Evolutionary conservation across 495 filamentous ascomycete species (phyloP).

Genomic region (Aspergillus kassunensis): DNA sequence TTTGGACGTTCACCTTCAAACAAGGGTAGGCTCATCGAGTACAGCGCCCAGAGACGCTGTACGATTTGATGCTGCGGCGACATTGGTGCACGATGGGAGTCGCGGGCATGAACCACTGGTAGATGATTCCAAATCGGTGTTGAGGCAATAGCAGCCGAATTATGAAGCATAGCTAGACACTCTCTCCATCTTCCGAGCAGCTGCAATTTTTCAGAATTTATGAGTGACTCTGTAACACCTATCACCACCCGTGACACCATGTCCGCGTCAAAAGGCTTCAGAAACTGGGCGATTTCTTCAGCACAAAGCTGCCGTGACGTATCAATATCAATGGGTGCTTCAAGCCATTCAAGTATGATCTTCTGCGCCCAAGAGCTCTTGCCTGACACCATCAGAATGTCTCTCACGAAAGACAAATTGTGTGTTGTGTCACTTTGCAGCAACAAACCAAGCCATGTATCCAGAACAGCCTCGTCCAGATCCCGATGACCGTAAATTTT

Average conservation of each 20-base stretch:
- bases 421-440: conserved; percentile 6
- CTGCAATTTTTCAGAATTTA: conserved; percentile 13
- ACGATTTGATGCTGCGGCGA: conserved; percentile 27
- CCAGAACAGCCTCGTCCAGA: conserved; percentile 24
- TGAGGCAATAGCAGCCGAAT: conserved; percentile 20
- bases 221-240: conserved; percentile 31
- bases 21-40: conserved; percentile 24
- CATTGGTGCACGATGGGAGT: not conserved
- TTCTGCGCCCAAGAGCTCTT: conserved; percentile 22
- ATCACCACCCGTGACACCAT: conserved; percentile 27
- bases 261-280: conserved; percentile 25
- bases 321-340: conserved; percentile 10
- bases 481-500: conserved; percentile 34
- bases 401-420: conserved; percentile 26
- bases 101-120: not conserved
- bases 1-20: conserved; percentile 18
- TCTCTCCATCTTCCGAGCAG: conserved; percentile 31
- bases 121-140: conserved; percentile 29
- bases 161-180: conserved; percentile 23
- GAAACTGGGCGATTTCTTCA: conserved; percentile 15
- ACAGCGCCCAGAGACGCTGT: conserved; percentile 37
- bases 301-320: not conserved
- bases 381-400: conserved; percentile 23
- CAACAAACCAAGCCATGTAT: conserved; percentile 33
- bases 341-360: conserved; percentile 30